Evolutionary conservation across 345 rosid genomes (phyloP).

Genomic region (Euphorbia pulcherrima): DNA sequence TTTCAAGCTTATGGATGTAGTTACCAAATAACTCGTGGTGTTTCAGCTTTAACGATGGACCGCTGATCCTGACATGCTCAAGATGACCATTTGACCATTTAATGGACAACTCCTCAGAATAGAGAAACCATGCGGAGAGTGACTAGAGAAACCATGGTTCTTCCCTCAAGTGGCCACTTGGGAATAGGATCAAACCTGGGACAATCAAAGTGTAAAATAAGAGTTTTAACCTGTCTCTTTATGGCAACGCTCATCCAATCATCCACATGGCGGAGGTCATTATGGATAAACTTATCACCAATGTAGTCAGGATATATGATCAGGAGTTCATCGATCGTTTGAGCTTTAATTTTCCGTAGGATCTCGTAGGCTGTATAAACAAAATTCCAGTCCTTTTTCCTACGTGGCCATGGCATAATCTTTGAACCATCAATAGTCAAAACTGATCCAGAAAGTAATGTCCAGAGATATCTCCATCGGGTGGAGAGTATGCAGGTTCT

Average conservation of each 20-base stretch:
- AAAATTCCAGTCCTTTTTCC: not conserved
- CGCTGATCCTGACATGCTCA: not conserved
- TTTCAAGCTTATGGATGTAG: not conserved
- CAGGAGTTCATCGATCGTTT: not conserved
- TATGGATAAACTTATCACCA: too few relatives aligned
- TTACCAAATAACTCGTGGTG: not conserved
- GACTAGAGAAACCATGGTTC: not conserved
- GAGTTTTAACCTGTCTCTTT: not conserved
- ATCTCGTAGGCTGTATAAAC: not conserved
- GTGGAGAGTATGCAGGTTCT: not conserved
- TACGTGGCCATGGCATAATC: too few relatives aligned
- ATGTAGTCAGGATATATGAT: too few relatives aligned
- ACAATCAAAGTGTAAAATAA: not conserved
- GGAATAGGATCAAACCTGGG: not conserved
- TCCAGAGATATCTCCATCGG: not conserved
- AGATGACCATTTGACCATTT: not conserved
- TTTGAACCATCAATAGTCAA: not conserved
- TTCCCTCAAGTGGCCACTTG: not conserved
- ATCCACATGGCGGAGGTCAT: not conserved
- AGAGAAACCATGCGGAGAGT: not conserved
- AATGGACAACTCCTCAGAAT: not conserved
- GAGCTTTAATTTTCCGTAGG: not conserved
- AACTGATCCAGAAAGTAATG: not conserved
- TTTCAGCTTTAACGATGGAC: not conserved
- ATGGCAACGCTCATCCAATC: not conserved